Base-by-base conservation (phyloP, 139 green algal species). In the Choricystis sp. region DNA sequence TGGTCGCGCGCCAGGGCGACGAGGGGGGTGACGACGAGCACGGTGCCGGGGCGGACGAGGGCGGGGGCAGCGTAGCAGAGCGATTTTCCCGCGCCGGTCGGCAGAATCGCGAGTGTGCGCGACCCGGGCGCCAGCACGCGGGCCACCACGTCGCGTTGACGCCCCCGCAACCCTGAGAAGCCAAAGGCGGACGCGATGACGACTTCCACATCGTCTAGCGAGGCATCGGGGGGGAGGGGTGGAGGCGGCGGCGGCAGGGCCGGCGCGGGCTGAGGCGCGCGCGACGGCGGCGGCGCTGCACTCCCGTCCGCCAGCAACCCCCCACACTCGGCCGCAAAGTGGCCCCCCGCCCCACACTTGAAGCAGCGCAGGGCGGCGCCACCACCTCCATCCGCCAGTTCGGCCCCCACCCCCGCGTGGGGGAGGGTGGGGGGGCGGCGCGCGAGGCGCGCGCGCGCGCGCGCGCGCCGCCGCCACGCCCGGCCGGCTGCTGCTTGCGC, bases 1-100 rank as follows among this genome's bases (percentile, higher is more conserved):
- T 97, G 90, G 75, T 97, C 89, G 31, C 72, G 65, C 87, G 96
- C 96, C 3, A 97, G 78, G 3, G 91, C 87, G 49, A 96, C 69
- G 61, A 97, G 80, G 0, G 91, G 91, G 9, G 82, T 90, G 55
- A 97, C 77, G 26, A 97, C 89, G 26, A 97, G 64, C 0, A 79
- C 79, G 3, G 85, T 62, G 4, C 81, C 85, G n/a, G 79, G 75
- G 60, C 90, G 65, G 31, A 96, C 73, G 29, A 89, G 31, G 1
- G 90, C 86, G 1, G 91, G 87, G 66, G 96, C 69, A 79, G 94
- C 86, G 68, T 96, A 97, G 63, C 81, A 91, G 29, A 97, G 76
- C 4, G 72, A 87, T 78, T 97, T 97, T 55, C 91, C 91, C 19
- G 9, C 66, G 61, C 88, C 89, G 19, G 91, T 97, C 3, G 91